Evolutionary conservation across 225 moss, liverwort and hornwort species (phyloP).

Genomic region (Asterella californica): DNA sequence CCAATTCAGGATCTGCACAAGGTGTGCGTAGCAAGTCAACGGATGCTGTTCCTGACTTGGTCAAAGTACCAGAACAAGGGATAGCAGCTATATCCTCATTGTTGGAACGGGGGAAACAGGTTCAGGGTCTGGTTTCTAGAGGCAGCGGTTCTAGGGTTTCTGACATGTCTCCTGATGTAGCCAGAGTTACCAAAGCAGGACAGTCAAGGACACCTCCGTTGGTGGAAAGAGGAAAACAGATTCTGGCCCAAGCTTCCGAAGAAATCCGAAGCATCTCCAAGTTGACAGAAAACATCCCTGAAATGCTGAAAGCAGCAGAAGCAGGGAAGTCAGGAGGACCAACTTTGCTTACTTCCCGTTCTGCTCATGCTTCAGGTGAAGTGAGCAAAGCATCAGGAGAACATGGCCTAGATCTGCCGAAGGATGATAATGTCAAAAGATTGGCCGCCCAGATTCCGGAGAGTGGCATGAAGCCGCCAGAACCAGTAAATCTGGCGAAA

Average conservation of each 20-base stretch:
- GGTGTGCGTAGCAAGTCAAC: not conserved
- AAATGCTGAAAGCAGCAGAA: not conserved
- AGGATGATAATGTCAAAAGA: not conserved
- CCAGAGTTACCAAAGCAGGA: not conserved
- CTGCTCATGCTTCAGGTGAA: not conserved
- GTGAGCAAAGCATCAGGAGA: not conserved
- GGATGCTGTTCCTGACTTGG: not conserved
- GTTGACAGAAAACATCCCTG: not conserved
- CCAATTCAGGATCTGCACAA: not conserved
- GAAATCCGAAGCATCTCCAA: not conserved
- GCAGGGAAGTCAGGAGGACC: conserved; percentile 8
- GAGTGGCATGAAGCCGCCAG: not conserved
- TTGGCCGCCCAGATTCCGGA: not conserved
- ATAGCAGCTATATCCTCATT: not conserved
- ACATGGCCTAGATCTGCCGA: not conserved
- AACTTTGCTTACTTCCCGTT: not conserved
- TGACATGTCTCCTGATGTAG: not conserved
- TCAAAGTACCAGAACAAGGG: conserved; percentile 1
- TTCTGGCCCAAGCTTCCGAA: conserved; percentile 16
- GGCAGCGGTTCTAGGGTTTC: not conserved
- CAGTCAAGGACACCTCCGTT: conserved; percentile 3
- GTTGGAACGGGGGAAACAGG: conserved; percentile 13
- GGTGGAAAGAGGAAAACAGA: conserved; percentile 17
- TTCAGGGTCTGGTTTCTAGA: not conserved
- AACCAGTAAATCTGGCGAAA: conserved; percentile 9